Base-by-base conservation (phyloP, 495 filamentous ascomycete species). In the Glutinoglossum americanum region DNA sequence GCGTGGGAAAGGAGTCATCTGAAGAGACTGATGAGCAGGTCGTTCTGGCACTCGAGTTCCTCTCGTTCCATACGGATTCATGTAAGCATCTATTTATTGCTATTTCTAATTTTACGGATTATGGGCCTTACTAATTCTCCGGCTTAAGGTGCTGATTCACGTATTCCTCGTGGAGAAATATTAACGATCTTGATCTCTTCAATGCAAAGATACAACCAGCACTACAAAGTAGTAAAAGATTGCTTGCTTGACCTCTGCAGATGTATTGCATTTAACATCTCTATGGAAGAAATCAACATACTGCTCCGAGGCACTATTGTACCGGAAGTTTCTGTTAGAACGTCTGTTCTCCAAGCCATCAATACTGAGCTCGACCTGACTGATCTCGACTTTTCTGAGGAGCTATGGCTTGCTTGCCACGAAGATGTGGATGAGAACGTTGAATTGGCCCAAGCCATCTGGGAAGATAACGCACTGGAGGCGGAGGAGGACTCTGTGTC, bases 161-260 rank as follows among this genome's bases (percentile, higher is more conserved):
- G 79, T 32, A 73, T 96, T 32, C 89, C 90, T 28, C 83, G 92
- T 1, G 73, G 74, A 56, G 76, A 89, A 49, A 72, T 93, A 19
- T 67, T 97, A 0, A 64, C 74, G 10, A 73, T 78, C 0, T 70
- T 96, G 26, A 80, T 94, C 30, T 72, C 70, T 4, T 82, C 86
- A 1, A 94, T 97, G 86, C 87, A 93, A 62, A 76, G 73, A 62
- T 96, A 90, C 66, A 84, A 79, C 45, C 85, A 93, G 57, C 93
- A 97, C 67, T 95, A 95, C 71, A 94, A 92, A 68, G 69, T 87
- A 37, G 79, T 95, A 67, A 94, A 93, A 66, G 93, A 97, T 67
- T 93, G 86, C 60, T 74, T 98, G 51, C 72, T 80, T 28, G 87
- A 95, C 67, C 76, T 92, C 64, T 83, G 84, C 61, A 78, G 87